phyloP scores from a whole-genome alignment of 2,329 filamentous ascomycete species.

The Tolypocladium ophioglossoides region DNA sequence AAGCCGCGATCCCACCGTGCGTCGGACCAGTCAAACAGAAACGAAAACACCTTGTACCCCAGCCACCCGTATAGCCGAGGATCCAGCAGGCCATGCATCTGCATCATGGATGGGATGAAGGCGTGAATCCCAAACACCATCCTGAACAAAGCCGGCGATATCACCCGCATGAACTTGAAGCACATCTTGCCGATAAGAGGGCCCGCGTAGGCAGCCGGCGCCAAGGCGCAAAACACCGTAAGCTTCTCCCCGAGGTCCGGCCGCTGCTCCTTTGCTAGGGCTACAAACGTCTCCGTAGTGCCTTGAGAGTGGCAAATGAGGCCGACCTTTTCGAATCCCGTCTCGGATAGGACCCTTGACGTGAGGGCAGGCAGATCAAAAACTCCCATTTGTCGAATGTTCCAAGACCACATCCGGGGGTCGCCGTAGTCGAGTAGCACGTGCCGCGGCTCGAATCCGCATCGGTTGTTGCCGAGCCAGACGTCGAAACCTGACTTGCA shows the following conservation, averaged over 20 bases:
- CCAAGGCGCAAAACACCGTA: conserved; percentile 82
- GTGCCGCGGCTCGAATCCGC: conserved; percentile 74
- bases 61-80: conserved; percentile 64
- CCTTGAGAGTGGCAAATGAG: conserved; percentile 85
- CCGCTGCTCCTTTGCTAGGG: conserved; percentile 79
- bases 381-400: conserved; percentile 86
- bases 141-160: conserved; percentile 66
- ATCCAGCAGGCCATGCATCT: conserved; percentile 59
- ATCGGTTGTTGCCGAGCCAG: conserved; percentile 91
- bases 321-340: conserved; percentile 71
- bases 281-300: conserved; percentile 79
- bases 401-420: conserved; percentile 95
- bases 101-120: conserved; percentile 92
- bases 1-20: conserved; percentile 72
- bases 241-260: conserved; percentile 75
- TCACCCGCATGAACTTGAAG: conserved; percentile 81
- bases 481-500: conserved; percentile 90
- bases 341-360: conserved; percentile 70
- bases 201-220: conserved; percentile 83
- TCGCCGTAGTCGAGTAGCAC: conserved; percentile 59
- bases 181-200: conserved; percentile 78
- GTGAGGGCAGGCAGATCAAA: conserved; percentile 77
- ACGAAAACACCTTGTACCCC: conserved; percentile 82
- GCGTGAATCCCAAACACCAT: conserved; percentile 83
- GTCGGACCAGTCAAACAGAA: conserved; percentile 84